Conservation (phyloP, 78 protist genomes). For the Dictyostelium citrinum region DNA sequence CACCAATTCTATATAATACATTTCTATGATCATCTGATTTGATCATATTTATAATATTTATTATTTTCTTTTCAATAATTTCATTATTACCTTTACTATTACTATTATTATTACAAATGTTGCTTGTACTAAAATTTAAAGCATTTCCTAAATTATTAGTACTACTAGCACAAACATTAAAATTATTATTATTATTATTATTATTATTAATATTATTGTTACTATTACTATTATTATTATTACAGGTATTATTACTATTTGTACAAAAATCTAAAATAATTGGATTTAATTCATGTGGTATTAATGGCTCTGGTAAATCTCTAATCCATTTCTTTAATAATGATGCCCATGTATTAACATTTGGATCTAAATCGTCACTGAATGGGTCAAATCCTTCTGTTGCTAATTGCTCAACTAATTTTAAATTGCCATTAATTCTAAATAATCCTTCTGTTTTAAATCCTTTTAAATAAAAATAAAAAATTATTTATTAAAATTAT, state of each 20-base stretch:
- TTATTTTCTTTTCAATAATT: not conserved
- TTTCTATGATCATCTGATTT: not conserved
- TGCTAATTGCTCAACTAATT: conserved; percentile 30
- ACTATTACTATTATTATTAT: not conserved
- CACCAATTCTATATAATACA: conserved; percentile 21
- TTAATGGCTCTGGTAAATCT: conserved; percentile 42
- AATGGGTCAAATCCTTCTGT: conserved; percentile 64
- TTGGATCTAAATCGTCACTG: not conserved
- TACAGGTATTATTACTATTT: not conserved
- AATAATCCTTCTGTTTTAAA: conserved; percentile 63
- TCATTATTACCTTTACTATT: not conserved
- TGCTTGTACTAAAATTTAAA: not conserved
- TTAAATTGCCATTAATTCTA: conserved; percentile 49
- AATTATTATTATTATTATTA: not conserved
- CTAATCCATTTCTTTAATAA: conserved; percentile 66
- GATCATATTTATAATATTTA: not conserved
- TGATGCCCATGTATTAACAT: conserved; percentile 68
- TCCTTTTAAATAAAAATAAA: not conserved
- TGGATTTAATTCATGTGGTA: conserved; percentile 2
- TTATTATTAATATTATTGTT: not conserved
- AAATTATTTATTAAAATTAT: not conserved
- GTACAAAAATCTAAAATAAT: not conserved
- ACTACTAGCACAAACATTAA: not conserved
- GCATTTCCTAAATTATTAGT: not conserved
- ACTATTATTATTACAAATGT: not conserved